Base-by-base conservation (phyloP, 2,329 filamentous ascomycete genomes). In the Orbilia oligospora region DNA sequence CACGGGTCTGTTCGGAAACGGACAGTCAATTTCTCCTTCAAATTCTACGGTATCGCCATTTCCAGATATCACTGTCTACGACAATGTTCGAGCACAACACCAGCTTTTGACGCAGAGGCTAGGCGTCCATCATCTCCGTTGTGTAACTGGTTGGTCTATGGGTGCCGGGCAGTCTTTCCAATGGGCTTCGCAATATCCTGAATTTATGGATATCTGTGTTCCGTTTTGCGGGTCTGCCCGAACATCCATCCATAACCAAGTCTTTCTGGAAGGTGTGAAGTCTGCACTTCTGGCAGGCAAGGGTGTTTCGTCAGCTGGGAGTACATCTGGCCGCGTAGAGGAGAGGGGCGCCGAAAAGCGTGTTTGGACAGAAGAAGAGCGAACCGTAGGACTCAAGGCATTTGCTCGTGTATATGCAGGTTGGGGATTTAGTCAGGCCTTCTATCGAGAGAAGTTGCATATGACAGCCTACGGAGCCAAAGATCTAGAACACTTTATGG, bases 401-500 rank as follows among this genome's bases (percentile, higher is more conserved):
- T 88, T 95, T 71, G 91, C 88, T 0, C 87, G 91, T 53, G 92
- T 90, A 0, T 96, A 96, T 84, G 92, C 92, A 0, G 92, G 92
- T 0, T 96, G 90, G 92, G 92, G 93, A 0, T 92, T 95, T 81
- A 92, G 90, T 65, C 92, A 94, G 82, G 88, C 91, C 0, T 95
- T 94, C 82, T 95, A 95, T 82, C 88, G 92, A 0, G 86, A 93
- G 80, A 90, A 87, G 82, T 33, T 77, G n/a, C 44, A 77, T 16
- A 51, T 71, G 16, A 71, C 6, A 27, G 76, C 93, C n/a, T 91
- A 91, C 83, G 90, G 91, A 0, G 93, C 88, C 81, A 89, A 90
- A 80, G 86, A 89, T 69, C 86, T 94, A 1, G 91, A 94, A 79
- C 89, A 92, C 67, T 95, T 94, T 79, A 88, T 95, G 87, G 85